A percentile compares a stretch with the other conserved stretches of the same genome.
phyloP scores from a whole-genome alignment of 2,329 filamentous ascomycete genomes.

The Xylaria multiplex region DNA sequence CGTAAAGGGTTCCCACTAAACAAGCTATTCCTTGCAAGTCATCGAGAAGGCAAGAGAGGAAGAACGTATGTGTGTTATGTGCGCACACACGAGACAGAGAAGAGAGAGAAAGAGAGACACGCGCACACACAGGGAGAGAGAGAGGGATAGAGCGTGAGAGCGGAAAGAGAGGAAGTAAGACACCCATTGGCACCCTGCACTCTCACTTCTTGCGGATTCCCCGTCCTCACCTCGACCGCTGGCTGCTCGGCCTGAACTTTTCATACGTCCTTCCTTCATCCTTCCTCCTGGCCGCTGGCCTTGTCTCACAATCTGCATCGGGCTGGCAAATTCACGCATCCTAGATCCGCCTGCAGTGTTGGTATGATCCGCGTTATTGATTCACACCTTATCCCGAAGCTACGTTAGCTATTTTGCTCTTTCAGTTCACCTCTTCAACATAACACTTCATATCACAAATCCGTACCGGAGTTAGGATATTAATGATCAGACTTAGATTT shows the following conservation, averaged over 20 bases:
- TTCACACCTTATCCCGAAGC: conserved; percentile 26
- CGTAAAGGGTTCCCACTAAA: neutral
- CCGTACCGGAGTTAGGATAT: conserved; percentile 14
- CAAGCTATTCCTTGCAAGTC: conserved; percentile 1
- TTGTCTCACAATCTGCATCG: conserved; percentile 38
- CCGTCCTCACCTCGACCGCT: conserved; percentile 1
- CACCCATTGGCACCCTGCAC: conserved; percentile 1
- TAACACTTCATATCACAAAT: conserved; percentile 20
- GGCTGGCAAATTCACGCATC: conserved; percentile 32
- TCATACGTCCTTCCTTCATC: conserved; percentile 19
- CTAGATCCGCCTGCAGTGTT: conserved; percentile 35
- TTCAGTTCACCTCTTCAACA: conserved; percentile 20
- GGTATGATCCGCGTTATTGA: conserved; percentile 34
- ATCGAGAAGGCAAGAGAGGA: neutral
- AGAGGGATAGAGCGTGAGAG: neutral
- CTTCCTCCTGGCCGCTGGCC: conserved; percentile 31
- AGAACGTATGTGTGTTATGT: too few relatives aligned
- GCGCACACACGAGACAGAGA: neutral
- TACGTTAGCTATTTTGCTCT: conserved; percentile 19
- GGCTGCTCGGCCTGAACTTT: conserved; percentile 11
- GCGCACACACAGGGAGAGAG: too few relatives aligned
- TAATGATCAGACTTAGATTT: conserved; percentile 18
- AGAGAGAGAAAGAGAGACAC: too few relatives aligned
- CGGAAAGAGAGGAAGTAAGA: conserved; percentile 1
- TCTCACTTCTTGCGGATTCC: conserved; percentile 16